Base-by-base conservation (phyloP, 2,329 filamentous ascomycete genomes). In the Fusarium penzigii region DNA sequence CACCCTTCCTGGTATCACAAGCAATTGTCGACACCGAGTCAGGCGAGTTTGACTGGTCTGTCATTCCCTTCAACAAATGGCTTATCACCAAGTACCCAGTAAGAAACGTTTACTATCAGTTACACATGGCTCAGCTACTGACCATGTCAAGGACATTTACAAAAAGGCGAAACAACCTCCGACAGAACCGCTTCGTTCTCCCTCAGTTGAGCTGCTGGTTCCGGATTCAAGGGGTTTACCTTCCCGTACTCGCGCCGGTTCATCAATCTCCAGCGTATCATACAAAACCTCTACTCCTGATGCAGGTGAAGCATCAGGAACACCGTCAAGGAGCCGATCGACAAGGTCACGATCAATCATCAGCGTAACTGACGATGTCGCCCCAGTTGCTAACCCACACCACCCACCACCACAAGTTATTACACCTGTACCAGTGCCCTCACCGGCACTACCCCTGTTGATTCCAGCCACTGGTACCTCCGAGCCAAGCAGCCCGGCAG, bases 1-100 rank as follows among this genome's bases (percentile, higher is more conserved):
- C 77, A 2, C 63, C 72, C 2, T 83, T 84, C 53, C 67, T 85
- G 2, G 70, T 82, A 12, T 72, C 73, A 5, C 81, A 85, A 50
- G 79, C 83, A 43, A 63, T 71, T 2, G 76, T 76, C 45, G 75
- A 75, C 20, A 10, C 17, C 39, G 51, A 57, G 5, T 48, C 42
- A 11, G 49, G 46, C 2, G 59, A 65, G 1, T 66, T 76, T 25
- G 67, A 72, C 36, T 82, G 79, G 80, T 56, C 59, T 9, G 46
- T 58, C 3, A 83, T 79, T 1, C 65, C 65, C 6, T 80, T 85
- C 53, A 72, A 77, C 52, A 73, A 72, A 20, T 83, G 78, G 77
- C 64, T 85, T 42, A 70, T 65, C 2, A 55, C 64, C 1, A 63
- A 72, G 55, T 70, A 75, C 53, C 66, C 68, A 5, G 79, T 81